phyloP scores from a whole-genome alignment of 2,329 filamentous ascomycete species.

The Tolypocladium album region DNA sequence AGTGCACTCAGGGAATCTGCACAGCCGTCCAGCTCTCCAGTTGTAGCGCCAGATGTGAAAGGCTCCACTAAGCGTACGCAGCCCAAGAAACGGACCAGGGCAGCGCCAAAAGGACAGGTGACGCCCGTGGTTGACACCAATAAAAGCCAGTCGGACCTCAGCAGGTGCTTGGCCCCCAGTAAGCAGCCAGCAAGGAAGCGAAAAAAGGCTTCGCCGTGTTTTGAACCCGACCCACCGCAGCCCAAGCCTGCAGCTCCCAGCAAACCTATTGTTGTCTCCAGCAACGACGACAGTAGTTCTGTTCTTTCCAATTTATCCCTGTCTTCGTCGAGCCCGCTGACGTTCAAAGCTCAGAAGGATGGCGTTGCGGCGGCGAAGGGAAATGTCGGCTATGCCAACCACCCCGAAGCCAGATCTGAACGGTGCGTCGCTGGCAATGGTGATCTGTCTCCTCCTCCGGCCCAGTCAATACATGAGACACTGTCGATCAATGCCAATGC shows the following conservation, averaged over 20 bases:
- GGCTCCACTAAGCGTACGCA: neutral
- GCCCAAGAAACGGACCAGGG: slow-evolving; percentile 5
- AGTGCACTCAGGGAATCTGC: slow-evolving; percentile 6
- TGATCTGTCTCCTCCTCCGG: neutral
- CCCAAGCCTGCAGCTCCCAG: neutral
- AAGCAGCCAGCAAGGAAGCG: neutral
- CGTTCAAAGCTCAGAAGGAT: neutral
- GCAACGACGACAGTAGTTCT: neutral
- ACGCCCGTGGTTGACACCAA: neutral
- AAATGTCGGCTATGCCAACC: neutral
- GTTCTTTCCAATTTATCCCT: neutral
- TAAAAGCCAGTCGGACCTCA: neutral
- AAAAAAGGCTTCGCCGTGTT: neutral
- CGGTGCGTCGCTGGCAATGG: neutral
- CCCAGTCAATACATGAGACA: neutral
- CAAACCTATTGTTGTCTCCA: neutral
- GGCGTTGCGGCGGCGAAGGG: neutral
- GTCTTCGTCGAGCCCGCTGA: neutral
- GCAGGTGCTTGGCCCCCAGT: neutral
- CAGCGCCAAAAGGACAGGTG: neutral
- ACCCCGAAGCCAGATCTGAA: neutral
- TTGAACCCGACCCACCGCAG: neutral
- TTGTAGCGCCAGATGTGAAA: neutral
- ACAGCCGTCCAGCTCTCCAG: slow-evolving; percentile 7
- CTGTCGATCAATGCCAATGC: neutral